Evolutionary conservation across 805 yeast genomes (phyloP), one percentile per base, ranked within the genome.

Genomic region (Wickerhamiella kurtzmanii): DNA sequence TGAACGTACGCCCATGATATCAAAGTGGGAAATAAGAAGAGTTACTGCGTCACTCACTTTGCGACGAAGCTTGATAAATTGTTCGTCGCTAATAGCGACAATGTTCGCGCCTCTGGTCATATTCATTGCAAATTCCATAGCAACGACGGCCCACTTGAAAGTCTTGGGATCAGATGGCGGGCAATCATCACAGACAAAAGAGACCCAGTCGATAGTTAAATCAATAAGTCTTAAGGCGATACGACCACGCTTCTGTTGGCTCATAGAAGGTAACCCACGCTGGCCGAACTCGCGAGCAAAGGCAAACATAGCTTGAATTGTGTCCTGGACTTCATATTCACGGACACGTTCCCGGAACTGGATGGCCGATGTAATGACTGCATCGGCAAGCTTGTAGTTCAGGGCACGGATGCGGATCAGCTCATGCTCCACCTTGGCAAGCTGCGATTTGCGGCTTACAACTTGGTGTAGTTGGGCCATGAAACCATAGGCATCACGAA

Each of bases 1-100:
- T 1, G 95, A 82, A 58, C 97, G 74, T 0, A 96, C 96, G 43
- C 97, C 97, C 96, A 89, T 92, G 45, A 92, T 87, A 65, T 92
- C 98, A 59, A 92, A 92, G 65, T 92, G 97, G 0, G 96, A 85
- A 52, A 92, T 89, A 50, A 92, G 69, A 44, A 92, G 68, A 1
- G 96, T 80, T 87, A 92, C 85, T 64, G 96, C 87, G 1, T 94
- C 83, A 1, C 96, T 94, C 41, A 92, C 95, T 59, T 85, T 86
- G 44, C 76, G 72, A 55, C 87, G 79, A 53, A 92, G 67, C 36
- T 71, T 64, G 48, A 73, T 66, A 59, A 88, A 92, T 57, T 85
- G 87, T 21, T 76, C 83, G 52, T 84, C 83, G 48, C 76, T 78
- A 47, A 92, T 68, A 0, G 88, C 82, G 45, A 89, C 66, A 37